Percentiles rank a stretch among this genome's conserved stretches.
These are phyloP conservation scores for Pittosporum tobira DNA, from an alignment of 129 eudicot species.

Conservation along the genomic window DNA sequence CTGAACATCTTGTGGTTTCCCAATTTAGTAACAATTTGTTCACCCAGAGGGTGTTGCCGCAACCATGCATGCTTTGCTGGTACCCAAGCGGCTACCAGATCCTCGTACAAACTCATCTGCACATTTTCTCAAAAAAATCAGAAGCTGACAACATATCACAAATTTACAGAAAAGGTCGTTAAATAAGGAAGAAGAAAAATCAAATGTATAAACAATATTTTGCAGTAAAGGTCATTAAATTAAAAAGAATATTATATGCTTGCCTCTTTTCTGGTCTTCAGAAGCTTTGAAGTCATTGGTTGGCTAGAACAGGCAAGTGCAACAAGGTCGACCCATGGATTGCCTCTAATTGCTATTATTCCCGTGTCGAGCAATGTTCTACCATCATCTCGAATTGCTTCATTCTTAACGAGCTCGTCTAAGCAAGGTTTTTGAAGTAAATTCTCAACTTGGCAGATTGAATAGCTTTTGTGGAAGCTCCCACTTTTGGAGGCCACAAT, in stretches of 20 bases:
- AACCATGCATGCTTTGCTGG: slow-evolving; percentile 90
- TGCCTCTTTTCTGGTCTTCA: slow-evolving; percentile 71
- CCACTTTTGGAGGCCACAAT: slow-evolving; percentile 69
- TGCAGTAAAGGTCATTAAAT: background rate
- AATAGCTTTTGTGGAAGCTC: slow-evolving; percentile 24
- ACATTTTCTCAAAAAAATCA: slow-evolving; percentile 9
- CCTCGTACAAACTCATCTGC: slow-evolving; percentile 98
- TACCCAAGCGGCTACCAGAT: slow-evolving; percentile 99
- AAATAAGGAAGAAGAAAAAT: background rate
- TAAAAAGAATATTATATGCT: slow-evolving; percentile 14
- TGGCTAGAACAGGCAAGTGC: slow-evolving; percentile 63
- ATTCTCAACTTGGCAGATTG: slow-evolving; percentile 56
- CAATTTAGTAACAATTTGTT: slow-evolving; percentile 59
- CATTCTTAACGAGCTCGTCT: slow-evolving; percentile 56
- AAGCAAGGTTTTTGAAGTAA: slow-evolving; percentile 84
- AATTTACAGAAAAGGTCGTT: background rate
- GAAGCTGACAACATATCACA: background rate
- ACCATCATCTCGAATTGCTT: slow-evolving; percentile 80
- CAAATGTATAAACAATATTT: too few species aligned
- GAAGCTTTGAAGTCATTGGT: slow-evolving; percentile 61
- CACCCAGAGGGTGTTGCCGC: slow-evolving; percentile 65
- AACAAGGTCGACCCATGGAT: slow-evolving; percentile 87
- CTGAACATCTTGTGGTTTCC: slow-evolving; percentile 85
- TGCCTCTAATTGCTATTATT: slow-evolving; percentile 81
- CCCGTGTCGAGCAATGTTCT: slow-evolving; percentile 94